Evolutionary conservation across 805 yeast genomes (phyloP).

Genomic region (Kodamaea kakaduensis): DNA sequence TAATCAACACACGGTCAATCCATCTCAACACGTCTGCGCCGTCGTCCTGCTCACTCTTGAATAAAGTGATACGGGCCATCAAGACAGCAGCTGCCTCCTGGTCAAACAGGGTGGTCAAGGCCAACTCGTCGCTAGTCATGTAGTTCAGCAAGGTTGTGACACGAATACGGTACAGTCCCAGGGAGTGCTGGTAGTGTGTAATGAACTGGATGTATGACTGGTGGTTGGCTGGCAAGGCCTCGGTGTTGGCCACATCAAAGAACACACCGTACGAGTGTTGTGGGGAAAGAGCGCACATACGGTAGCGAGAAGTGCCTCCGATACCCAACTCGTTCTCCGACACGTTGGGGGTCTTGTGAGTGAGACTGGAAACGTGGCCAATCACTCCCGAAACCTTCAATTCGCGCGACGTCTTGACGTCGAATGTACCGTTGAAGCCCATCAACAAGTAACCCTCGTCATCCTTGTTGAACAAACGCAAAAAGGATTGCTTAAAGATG

Average conservation of each 20-base stretch:
- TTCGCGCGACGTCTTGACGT: constrained; percentile 82
- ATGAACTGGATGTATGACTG: constrained; percentile 72
- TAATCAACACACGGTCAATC: constrained; percentile 89
- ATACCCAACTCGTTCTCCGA: constrained; percentile 92
- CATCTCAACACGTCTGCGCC: constrained; percentile 91
- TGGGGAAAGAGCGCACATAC: constrained; percentile 79
- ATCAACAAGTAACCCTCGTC: constrained; percentile 79
- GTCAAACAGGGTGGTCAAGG: constrained; percentile 71
- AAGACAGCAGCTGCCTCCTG: constrained; percentile 97
- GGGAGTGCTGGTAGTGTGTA: constrained; percentile 92
- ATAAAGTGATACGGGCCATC: constrained; percentile 87
- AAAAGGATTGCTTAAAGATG: constrained; percentile 86
- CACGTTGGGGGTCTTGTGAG: constrained; percentile 65
- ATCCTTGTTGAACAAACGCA: constrained; percentile 83
- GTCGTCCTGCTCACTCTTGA: constrained; percentile 73
- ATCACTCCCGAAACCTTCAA: constrained; percentile 88
- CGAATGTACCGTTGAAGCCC: constrained; percentile 88
- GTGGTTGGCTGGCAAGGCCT: constrained; percentile 44
- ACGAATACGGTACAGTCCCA: constrained; percentile 82
- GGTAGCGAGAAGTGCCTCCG: constrained; percentile 90
- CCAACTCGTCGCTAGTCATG: constrained; percentile 47
- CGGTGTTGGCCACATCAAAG: constrained; percentile 65
- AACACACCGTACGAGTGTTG: constrained; percentile 84
- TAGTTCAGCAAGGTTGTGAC: constrained; percentile 78
- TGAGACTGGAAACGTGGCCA: constrained; percentile 83